Evolutionary conservation across 805 yeast species (phyloP), one percentile per base, ranked within the genome.

Genomic region (Wickerhamomyces rabaulensis): DNA sequence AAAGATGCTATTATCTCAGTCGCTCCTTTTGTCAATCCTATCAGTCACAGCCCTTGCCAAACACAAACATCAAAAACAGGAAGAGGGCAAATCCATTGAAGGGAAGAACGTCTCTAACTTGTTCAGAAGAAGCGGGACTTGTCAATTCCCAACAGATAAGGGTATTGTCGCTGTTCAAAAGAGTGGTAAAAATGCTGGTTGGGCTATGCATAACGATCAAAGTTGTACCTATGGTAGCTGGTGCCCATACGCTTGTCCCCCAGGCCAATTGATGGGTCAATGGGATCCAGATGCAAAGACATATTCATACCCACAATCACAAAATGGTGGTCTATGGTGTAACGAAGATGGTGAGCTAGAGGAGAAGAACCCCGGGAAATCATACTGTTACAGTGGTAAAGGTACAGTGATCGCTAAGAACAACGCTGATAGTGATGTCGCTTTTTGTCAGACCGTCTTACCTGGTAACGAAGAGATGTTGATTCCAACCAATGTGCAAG

Each of bases 401-500:
- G 92, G 88, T 31, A 79, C 92, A 16, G 82, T 87, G n/a, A 56
- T 64, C 27, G 86, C 78, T 21, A 58, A 71, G 47, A 87, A 87
- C 70, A 56, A 63, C 10, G 81, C 84, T 16, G 73, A 73, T 38
- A 50, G 68, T 6, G 70, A 76, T 48, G 90, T 88, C 53, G 91
- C 96, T 8, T 80, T 89, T 66, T 89, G 97, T 65, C 96, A 90
- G 69, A 89, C 96, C 9, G 96, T 90, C 7, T 73, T 90, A 47
- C 97, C 97, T 21, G 97, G 97, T 55, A 87, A 88, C 65, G 96
- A 89, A 70, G 95, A 89, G 56, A 89, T 89, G 96, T 73, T 88
- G 63, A 88, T 90, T 54, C 97, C 97, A 50, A 88, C 95, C 20
- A 63, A 74, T 45, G 80, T 84, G 47, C 74, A 68, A n/a, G 66